These are phyloP conservation scores for Phanerodontia chrysosporium DNA, from an alignment of 768 basidiomycete genomes.

Conservation along the genomic window DNA sequence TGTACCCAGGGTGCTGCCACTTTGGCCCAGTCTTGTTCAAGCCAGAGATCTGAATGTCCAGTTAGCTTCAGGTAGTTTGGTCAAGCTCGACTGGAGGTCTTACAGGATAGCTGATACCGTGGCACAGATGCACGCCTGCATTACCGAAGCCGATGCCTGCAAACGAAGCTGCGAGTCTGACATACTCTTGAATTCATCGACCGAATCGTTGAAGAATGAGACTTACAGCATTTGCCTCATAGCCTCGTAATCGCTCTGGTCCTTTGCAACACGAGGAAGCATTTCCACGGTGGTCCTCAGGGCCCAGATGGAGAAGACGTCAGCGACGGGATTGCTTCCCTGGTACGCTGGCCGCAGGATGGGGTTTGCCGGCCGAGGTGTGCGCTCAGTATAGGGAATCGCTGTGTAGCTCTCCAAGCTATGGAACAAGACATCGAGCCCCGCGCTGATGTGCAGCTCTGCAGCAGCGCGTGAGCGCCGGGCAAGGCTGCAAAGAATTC, in stretches of 20 bases:
- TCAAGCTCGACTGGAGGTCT: conserved; percentile 20
- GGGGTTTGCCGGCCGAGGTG: conserved; percentile 86
- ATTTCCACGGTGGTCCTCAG: conserved; percentile 84
- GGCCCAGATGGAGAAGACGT: conserved; percentile 95
- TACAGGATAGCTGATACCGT: conserved; percentile 87
- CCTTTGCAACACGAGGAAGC: conserved; percentile 80
- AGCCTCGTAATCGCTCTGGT: conserved; percentile 77
- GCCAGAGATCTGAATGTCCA: conserved; percentile 66
- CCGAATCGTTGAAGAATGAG: neutral
- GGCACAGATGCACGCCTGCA: conserved; percentile 87
- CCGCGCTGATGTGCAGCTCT: conserved; percentile 92
- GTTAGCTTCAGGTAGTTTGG: neutral
- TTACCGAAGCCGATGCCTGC: conserved; percentile 96
- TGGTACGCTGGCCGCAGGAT: conserved; percentile 90
- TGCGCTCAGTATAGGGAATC: conserved; percentile 91
- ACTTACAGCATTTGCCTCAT: conserved; percentile 86
- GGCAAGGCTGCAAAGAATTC: conserved; percentile 19
- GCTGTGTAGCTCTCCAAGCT: conserved; percentile 93
- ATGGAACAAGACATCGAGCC: conserved; percentile 94
- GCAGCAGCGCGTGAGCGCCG: conserved; percentile 83
- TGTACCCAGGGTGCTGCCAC: conserved; percentile 89
- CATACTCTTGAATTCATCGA: neutral
- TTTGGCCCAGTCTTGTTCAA: conserved; percentile 93
- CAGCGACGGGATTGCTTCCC: conserved; percentile 90
- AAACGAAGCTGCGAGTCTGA: conserved; percentile 84